Evolutionary conservation across 352 stramenopile genomes (phyloP).

Genomic region (Detonula confervacea): DNA sequence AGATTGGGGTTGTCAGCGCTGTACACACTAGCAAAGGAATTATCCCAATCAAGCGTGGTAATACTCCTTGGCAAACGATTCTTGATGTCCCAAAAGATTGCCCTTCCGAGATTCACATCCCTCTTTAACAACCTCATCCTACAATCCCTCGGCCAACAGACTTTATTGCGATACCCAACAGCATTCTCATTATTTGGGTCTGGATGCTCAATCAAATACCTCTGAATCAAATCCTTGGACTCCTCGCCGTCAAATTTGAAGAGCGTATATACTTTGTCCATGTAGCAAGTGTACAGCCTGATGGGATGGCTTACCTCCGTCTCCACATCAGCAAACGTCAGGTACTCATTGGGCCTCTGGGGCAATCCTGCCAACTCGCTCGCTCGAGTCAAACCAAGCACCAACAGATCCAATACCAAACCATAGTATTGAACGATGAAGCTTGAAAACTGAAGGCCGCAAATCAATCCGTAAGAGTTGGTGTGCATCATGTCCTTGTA

Average conservation of each 20-base stretch:
- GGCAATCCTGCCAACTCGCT: conserved; percentile 97
- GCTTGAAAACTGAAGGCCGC: conserved; percentile 96
- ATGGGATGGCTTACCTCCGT: conserved; percentile 98
- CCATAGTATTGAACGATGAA: conserved; percentile 98
- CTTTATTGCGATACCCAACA: conserved; percentile 99
- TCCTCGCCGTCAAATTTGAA: conserved; percentile 99
- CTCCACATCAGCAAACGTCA: conserved; percentile 97
- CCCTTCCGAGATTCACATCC: conserved; percentile 99
- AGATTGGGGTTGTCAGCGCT: conserved; percentile 99
- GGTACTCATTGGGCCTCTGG: conserved; percentile 98
- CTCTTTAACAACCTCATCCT: conserved; percentile 99
- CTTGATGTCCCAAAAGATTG: conserved; percentile 99
- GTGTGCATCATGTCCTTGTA: conserved; percentile 99
- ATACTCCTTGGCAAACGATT: conserved; percentile 97
- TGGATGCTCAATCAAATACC: conserved; percentile 99
- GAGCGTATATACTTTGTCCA: conserved; percentile 99
- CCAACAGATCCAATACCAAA: conserved; percentile 97
- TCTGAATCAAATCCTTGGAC: conserved; percentile 98
- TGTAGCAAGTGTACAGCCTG: conserved; percentile 98
- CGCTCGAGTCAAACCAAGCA: conserved; percentile 96
- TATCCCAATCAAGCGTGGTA: conserved; percentile 99
- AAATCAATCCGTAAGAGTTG: conserved; percentile 99
- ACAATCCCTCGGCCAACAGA: conserved; percentile 99
- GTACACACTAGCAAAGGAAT: conserved; percentile 99
- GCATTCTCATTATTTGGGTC: conserved; percentile 99